phyloP scores from a whole-genome alignment of 768 basidiomycete species.

The Sarcomyxa edulis region DNA sequence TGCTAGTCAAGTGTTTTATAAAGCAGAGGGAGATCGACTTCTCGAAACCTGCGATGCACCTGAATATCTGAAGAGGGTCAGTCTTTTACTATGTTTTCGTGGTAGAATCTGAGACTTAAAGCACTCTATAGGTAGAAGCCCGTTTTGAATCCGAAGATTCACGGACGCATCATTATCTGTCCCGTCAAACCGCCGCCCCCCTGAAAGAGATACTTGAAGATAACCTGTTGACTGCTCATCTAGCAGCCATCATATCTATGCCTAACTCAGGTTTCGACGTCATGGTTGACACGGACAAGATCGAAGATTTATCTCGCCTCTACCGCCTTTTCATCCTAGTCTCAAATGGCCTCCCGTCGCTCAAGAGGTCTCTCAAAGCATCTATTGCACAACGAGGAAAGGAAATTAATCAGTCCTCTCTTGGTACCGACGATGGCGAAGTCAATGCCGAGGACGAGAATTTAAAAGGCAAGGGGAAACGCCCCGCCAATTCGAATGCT shows the following conservation, averaged over 20 bases:
- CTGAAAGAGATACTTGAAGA: slow-evolving; percentile 74
- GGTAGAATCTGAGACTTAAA: slow-evolving; percentile 9
- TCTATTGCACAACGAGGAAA: slow-evolving; percentile 72
- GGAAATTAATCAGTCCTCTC: slow-evolving; percentile 68
- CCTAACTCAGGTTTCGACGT: slow-evolving; percentile 78
- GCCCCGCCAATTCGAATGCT: slow-evolving; percentile 30
- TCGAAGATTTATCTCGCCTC: slow-evolving; percentile 71
- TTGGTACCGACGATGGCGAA: slow-evolving; percentile 28
- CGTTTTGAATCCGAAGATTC: slow-evolving; percentile 81
- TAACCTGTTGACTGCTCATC: slow-evolving; percentile 71
- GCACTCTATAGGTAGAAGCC: slow-evolving; percentile 57
- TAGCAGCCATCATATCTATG: slow-evolving; percentile 71
- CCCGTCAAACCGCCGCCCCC: slow-evolving; percentile 62
- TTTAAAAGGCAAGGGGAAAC: slow-evolving; percentile 43
- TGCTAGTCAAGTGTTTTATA: slow-evolving; percentile 78
- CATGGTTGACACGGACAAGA: slow-evolving; percentile 81
- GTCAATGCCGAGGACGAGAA: slow-evolving; percentile 31
- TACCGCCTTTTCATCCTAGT: slow-evolving; percentile 73
- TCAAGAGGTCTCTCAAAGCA: slow-evolving; percentile 65
- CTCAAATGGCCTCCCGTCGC: slow-evolving; percentile 53
- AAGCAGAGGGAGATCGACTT: slow-evolving; percentile 63
- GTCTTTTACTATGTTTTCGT: slow-evolving; percentile 17
- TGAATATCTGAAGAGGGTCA: slow-evolving; percentile 75
- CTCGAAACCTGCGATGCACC: slow-evolving; percentile 74
- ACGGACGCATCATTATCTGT: slow-evolving; percentile 82